These are phyloP conservation scores for Tricholoma bakamatsutake DNA, from an alignment of 768 basidiomycete genomes.

Conservation along the genomic window DNA sequence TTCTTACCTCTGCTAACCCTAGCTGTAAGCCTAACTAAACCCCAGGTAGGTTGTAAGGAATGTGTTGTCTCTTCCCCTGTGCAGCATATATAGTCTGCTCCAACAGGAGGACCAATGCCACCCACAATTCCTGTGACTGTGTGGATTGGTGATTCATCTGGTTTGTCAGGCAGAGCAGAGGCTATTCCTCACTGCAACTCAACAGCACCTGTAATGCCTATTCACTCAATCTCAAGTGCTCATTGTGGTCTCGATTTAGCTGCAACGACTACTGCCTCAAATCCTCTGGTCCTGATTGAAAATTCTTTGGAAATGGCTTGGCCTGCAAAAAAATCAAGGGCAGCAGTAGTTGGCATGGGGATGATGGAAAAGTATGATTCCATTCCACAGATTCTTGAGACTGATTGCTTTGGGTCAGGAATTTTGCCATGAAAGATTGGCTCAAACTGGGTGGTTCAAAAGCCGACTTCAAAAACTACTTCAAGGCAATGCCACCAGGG, in stretches of 20 bases:
- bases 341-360: not conserved
- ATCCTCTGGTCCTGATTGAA: not conserved
- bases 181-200: not conserved
- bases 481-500: not conserved
- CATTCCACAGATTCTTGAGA: not conserved
- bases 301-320: not conserved
- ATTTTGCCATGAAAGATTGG: slow-evolving; percentile 3
- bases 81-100: too few species aligned
- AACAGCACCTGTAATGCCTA: not conserved
- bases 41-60: too few species aligned
- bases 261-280: not conserved
- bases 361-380: slow-evolving; percentile 6
- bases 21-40: too few species aligned
- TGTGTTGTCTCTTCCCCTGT: too few species aligned
- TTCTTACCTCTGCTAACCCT: too few species aligned
- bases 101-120: not conserved
- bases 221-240: not conserved
- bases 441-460: not conserved
- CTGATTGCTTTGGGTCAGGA: not conserved
- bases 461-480: not conserved
- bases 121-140: not conserved
- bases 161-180: not conserved
- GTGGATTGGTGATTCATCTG: not conserved
- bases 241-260: not conserved
- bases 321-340: slow-evolving; percentile 2